Evolutionary conservation across 306 rosid species (phyloP), one percentile per base, ranked within the genome.

Genomic region (Citrullus mucosospermus): DNA sequence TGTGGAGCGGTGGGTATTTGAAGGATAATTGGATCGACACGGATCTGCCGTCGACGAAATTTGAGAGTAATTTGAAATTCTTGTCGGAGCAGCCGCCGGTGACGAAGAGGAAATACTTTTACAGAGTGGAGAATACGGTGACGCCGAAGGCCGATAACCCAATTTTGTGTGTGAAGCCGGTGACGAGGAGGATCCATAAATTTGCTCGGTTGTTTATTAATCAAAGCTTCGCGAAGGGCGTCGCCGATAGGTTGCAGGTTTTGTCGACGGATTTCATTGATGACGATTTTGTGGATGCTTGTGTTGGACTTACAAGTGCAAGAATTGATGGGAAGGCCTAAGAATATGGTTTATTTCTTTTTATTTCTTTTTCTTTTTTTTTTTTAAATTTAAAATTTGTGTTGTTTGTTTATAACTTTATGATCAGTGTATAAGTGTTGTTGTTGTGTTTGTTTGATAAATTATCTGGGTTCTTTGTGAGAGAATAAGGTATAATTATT

Each of bases 111-210:
- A 90, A 88, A 17, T 94, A 77, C 82, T 94, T 94, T 67, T 92
- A 94, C 55, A 89, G 97, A 84, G 90, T 94, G 84, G 97, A 94
- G 92, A 94, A 94, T 74, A 94, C 96, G 11, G 95, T 84, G n/a
- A 94, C 97, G 0, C 96, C 98, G 0, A 88, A 88, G 60, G 80
- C 96, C 1, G 93, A 94, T 84, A 94, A 92, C 41, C 97, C 95
- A 0, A 76, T 92, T 20, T 11, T 92, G 82, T 91, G 97, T 43
- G 98, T 92, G 28, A 90, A 82, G 72, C 95, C 97, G 1, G 98
- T 90, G 69, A 92, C 98, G 0, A 4, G 78, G 4, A 87, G 98
- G 67, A 94, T 94, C 66, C 95, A 80, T 78, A 82, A 87, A 16
- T 92, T 82, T 77, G 91, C 91, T 2, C 85, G 98, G 80, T 39